These are phyloP conservation scores for Saturnispora serradocipensis DNA, from an alignment of 805 yeast genomes.

Conservation along the genomic window DNA sequence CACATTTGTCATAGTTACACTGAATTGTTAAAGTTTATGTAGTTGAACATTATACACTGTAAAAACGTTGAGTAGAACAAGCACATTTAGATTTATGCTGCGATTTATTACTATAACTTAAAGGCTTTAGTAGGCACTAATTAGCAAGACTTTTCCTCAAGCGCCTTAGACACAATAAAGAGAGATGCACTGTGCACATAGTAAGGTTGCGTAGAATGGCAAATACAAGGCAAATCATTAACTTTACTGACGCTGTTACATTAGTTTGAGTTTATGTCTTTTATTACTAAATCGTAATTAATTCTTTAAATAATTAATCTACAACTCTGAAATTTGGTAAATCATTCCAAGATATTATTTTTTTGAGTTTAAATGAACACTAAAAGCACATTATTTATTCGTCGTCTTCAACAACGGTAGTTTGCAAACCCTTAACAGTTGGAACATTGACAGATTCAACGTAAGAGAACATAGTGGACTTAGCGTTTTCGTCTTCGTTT, in stretches of 20 bases:
- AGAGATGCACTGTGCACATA: no score
- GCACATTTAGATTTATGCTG: no score
- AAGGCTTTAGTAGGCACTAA: no score
- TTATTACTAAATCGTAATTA: not conserved
- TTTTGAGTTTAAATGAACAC: constrained; percentile 5
- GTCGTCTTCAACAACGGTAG: constrained; percentile 83
- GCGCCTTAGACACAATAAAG: no score
- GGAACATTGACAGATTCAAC: constrained; percentile 97
- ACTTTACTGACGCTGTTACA: no score
- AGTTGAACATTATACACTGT: not conserved
- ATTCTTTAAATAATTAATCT: not conserved
- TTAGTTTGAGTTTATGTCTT: no score
- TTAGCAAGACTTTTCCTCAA: no score
- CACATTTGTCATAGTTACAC: constrained; percentile 86
- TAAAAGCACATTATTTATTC: constrained; percentile 23
- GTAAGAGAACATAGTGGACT: constrained; percentile 93
- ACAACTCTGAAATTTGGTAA: not conserved
- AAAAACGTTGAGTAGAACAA: no score
- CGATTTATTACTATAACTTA: no score
- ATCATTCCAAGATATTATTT: not conserved
- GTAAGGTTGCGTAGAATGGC: no score
- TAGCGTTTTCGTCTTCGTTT: constrained; percentile 99
- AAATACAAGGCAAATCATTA: no score
- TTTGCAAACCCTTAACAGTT: constrained; percentile 93
- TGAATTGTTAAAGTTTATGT: constrained; percentile 31